Percentiles rank a stretch among this genome's conserved stretches.
phyloP scores from a whole-genome alignment of 441 rosid genomes.

The Biscutella auriculata region DNA sequence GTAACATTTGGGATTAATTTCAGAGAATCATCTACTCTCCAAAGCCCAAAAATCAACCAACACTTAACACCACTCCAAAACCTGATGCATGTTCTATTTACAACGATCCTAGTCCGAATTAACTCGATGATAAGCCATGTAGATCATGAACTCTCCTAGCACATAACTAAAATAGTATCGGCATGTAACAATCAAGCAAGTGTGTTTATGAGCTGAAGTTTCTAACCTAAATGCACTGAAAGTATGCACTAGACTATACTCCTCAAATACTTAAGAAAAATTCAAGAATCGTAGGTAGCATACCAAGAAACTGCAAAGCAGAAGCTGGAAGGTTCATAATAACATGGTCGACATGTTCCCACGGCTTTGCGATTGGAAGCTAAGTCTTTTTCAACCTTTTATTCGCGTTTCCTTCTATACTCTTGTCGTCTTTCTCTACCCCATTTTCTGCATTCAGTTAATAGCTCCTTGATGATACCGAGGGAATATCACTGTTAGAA shows the following conservation, averaged over 20 bases:
- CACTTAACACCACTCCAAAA: not conserved
- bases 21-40: no score
- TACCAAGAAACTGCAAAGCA: conserved; percentile 77
- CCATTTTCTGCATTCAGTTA: conserved; percentile 28
- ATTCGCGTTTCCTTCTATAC: conserved; percentile 32
- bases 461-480: not conserved
- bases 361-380: conserved; percentile 40
- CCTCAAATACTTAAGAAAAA: not conserved
- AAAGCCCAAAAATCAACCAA: not conserved
- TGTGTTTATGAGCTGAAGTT: not conserved
- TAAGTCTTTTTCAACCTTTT: conserved; percentile 51
- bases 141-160: not conserved
- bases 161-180: not conserved
- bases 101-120: not conserved
- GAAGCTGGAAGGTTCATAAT: conserved; percentile 98
- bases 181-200: not conserved
- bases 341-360: conserved; percentile 86
- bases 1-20: no score
- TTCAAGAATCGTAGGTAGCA: not conserved
- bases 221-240: not conserved
- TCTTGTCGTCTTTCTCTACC: conserved; percentile 17
- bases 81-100: not conserved
- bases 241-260: not conserved
- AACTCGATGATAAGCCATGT: not conserved
- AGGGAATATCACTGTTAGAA: not conserved